Evolutionary conservation across 169 alveolate species (phyloP).

Genomic region (Amoebophrya sp.): DNA sequence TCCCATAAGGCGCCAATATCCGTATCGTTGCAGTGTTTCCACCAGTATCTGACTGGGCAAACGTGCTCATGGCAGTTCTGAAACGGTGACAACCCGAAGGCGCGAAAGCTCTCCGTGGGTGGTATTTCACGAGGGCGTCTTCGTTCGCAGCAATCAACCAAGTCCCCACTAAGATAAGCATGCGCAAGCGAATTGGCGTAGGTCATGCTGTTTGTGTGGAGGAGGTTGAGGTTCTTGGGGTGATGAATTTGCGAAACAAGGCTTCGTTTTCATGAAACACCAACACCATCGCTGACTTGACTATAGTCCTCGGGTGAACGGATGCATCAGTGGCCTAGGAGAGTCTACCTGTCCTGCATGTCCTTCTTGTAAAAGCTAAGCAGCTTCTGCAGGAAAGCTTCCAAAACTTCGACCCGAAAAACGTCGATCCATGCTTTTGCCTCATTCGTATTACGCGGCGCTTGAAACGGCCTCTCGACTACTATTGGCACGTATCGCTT

Average conservation of each 20-base stretch:
- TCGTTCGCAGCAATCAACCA: neutral
- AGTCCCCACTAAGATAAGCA: neutral
- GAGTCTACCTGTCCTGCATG: neutral
- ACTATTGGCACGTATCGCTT: neutral
- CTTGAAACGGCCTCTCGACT: neutral
- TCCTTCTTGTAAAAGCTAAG: neutral
- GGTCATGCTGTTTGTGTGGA: neutral
- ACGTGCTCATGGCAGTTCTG: neutral
- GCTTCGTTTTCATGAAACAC: too few relatives aligned
- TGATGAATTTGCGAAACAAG: too few relatives aligned
- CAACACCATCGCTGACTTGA: too few relatives aligned
- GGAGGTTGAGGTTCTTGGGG: too few relatives aligned
- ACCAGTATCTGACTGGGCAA: neutral
- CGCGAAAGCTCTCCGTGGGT: neutral
- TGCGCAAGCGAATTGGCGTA: neutral
- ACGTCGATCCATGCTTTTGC: neutral
- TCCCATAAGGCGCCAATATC: too few relatives aligned
- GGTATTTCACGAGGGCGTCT: neutral
- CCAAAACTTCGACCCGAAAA: neutral
- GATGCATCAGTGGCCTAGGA: too few relatives aligned
- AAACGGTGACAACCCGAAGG: conserved; percentile 1
- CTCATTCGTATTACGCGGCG: neutral
- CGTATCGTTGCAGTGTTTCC: neutral
- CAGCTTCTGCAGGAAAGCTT: neutral
- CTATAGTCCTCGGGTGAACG: too few relatives aligned